phyloP scores from a whole-genome alignment of 192 early-diverging fungal genomes.

The Backusella circina region DNA sequence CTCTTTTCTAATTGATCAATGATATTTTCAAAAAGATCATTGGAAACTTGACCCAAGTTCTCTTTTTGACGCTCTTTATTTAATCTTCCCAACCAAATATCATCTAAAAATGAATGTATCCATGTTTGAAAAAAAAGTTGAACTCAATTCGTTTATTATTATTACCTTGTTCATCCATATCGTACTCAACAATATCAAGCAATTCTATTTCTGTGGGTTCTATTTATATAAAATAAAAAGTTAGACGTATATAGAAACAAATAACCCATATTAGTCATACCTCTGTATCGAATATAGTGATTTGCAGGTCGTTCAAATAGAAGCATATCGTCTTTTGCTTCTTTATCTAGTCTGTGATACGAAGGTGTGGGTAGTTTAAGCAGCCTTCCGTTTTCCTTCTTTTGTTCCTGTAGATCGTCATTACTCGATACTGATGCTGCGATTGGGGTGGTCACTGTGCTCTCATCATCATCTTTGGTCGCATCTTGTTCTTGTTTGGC shows the following conservation, averaged over 20 bases:
- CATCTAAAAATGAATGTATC: constrained; percentile 11
- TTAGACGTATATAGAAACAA: neutral
- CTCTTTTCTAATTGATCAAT: constrained; percentile 94
- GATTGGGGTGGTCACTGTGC: too few relatives aligned
- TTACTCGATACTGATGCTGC: neutral
- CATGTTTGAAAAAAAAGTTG: too few relatives aligned
- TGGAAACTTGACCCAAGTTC: constrained; percentile 45
- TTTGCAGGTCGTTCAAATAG: constrained; percentile 56
- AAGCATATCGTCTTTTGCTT: neutral
- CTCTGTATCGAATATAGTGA: constrained; percentile 72
- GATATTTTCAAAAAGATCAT: constrained; percentile 76
- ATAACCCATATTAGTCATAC: constrained; percentile 19
- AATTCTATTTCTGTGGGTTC: constrained; percentile 58
- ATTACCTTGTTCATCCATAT: constrained; percentile 94
- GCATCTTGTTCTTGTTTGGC: neutral
- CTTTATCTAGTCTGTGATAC: neutral
- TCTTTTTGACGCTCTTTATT: constrained; percentile 63
- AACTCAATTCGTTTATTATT: neutral
- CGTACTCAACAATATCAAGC: constrained; percentile 82
- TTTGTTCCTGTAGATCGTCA: neutral
- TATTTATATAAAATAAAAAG: constrained; percentile 13
- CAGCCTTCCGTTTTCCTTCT: neutral
- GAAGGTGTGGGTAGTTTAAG: neutral
- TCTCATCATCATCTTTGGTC: neutral
- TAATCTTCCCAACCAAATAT: constrained; percentile 65